Percentiles rank a stretch among this genome's conserved stretches.
Conservation (phyloP, 768 basidiomycete genomes). For the Lentinula boryana region DNA sequence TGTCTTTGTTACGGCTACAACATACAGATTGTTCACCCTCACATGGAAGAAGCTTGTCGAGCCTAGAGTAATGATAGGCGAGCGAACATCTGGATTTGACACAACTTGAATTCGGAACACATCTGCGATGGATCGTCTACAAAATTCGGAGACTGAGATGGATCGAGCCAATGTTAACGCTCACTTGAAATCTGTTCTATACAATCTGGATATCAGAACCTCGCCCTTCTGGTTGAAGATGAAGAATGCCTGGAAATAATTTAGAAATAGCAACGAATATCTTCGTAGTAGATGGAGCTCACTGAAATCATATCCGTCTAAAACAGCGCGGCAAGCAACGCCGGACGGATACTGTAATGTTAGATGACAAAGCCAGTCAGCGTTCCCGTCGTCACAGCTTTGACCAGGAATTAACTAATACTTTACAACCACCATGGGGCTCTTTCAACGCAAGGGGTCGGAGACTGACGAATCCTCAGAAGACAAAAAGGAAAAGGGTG, state of each 20-base stretch:
- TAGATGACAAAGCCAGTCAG: not conserved
- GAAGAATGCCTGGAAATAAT: conserved; percentile 80
- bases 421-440: conserved; percentile 2
- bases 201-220: conserved; percentile 94
- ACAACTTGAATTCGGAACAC: conserved; percentile 99
- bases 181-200: conserved; percentile 96
- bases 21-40: conserved; percentile 89
- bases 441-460: conserved; percentile 3
- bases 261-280: not conserved
- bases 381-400: not conserved
- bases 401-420: not conserved
- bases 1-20: conserved; percentile 93
- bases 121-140: conserved; percentile 91
- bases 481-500: conserved; percentile 77
- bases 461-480: conserved; percentile 22
- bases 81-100: conserved; percentile 93
- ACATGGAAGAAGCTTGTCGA: conserved; percentile 99
- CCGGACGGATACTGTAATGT: no score
- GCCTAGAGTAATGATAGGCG: conserved; percentile 95
- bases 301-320: conserved; percentile 1
- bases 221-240: conserved; percentile 99
- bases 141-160: not conserved
- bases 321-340: not conserved
- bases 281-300: not conserved
- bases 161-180: conserved; percentile 16